Evolutionary conservation across 192 early-diverging fungal genomes (phyloP).

Genomic region (Entomortierella beljakovae): DNA sequence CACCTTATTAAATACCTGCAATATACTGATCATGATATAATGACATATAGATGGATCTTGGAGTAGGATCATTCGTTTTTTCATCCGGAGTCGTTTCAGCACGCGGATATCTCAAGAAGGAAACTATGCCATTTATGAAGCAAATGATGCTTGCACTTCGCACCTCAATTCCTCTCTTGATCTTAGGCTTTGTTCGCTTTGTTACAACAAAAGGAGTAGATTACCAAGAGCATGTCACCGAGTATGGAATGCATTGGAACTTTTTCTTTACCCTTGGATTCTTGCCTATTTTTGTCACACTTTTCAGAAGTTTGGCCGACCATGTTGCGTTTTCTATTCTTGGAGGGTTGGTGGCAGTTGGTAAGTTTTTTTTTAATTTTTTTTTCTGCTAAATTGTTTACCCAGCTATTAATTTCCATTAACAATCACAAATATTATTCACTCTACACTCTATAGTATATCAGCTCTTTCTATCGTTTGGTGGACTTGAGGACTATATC

Average conservation of each 20-base stretch:
- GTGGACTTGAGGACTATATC: slow-evolving; percentile 79
- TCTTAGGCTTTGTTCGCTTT: slow-evolving; percentile 79
- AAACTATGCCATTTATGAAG: slow-evolving; percentile 39
- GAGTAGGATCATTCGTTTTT: slow-evolving; percentile 94
- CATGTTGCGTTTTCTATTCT: slow-evolving; percentile 67
- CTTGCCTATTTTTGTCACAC: slow-evolving; percentile 81
- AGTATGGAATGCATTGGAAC: slow-evolving; percentile 99
- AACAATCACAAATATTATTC: neutral
- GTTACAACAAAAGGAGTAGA: slow-evolving; percentile 82
- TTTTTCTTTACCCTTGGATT: slow-evolving; percentile 96
- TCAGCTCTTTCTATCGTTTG: slow-evolving; percentile 64
- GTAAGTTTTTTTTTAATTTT: slow-evolving; percentile 19
- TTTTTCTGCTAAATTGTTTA: slow-evolving; percentile 7
- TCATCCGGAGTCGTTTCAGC: slow-evolving; percentile 88
- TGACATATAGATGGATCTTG: slow-evolving; percentile 87
- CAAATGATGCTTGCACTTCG: slow-evolving; percentile 57
- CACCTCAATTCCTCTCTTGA: slow-evolving; percentile 73
- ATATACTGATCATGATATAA: neutral
- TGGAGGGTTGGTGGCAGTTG: slow-evolving; percentile 60
- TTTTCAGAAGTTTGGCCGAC: slow-evolving; percentile 65
- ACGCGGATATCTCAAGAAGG: slow-evolving; percentile 62
- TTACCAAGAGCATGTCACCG: slow-evolving; percentile 94
- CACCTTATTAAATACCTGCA: neutral
- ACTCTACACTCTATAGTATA: slow-evolving; percentile 60
- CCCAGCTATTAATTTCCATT: neutral